These are phyloP conservation scores for Populus trichocarpa DNA, from an alignment of 441 rosid species.

Conservation along the genomic window DNA sequence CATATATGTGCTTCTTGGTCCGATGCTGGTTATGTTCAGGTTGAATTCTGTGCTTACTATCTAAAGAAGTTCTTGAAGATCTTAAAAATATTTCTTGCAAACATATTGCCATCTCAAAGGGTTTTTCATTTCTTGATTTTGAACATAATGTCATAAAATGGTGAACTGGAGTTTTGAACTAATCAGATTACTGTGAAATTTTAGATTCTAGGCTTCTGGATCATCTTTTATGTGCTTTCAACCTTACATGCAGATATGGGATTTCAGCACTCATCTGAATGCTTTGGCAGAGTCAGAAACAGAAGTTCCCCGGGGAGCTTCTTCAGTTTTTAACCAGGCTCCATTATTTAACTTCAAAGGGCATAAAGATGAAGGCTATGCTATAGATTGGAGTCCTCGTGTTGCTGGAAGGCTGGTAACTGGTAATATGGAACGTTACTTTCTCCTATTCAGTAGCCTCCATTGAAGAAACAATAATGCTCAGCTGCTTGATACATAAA, in stretches of 20 bases:
- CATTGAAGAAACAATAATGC: neutral
- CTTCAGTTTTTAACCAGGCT: constrained; percentile 66
- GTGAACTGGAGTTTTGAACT: neutral
- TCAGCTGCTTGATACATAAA: constrained; percentile 12
- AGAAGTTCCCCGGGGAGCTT: constrained; percentile 43
- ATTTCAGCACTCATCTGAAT: constrained; percentile 71
- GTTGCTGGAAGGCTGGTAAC: constrained; percentile 79
- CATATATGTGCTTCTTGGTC: constrained; percentile 96
- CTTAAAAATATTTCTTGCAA: neutral
- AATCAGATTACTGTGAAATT: neutral
- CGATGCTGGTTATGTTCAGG: constrained; percentile 91
- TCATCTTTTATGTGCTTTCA: neutral
- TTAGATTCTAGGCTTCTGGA: neutral
- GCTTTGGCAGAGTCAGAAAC: constrained; percentile 70
- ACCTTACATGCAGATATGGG: constrained; percentile 69
- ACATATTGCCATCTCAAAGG: neutral
- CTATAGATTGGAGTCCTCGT: constrained; percentile 90
- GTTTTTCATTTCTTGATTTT: neutral
- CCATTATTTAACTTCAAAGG: constrained; percentile 71
- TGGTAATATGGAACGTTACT: constrained; percentile 39
- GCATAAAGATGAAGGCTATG: constrained; percentile 94
- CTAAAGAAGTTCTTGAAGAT: neutral
- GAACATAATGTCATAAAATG: neutral
- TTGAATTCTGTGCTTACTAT: constrained; percentile 19
- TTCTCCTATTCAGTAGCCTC: neutral